Conservation (phyloP, 169 alveolate genomes). For the Plasmodium sp. region DNA sequence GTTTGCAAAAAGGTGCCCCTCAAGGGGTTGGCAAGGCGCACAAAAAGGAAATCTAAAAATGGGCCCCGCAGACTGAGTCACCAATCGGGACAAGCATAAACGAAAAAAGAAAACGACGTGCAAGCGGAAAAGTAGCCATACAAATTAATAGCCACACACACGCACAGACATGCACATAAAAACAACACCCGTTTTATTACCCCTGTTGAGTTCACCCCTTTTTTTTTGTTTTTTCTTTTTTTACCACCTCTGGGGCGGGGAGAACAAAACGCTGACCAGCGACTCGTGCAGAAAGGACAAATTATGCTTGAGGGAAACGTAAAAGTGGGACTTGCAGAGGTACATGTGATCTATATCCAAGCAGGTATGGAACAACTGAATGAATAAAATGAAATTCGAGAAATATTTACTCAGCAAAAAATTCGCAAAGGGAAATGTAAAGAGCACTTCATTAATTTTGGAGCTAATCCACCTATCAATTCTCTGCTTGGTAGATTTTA, state of each 20-base stretch:
- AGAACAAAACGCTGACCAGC: conserved; percentile 41
- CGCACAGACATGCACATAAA: neutral
- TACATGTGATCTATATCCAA: conserved; percentile 70
- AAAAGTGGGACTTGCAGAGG: conserved; percentile 60
- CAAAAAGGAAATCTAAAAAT: neutral
- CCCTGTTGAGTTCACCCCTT: neutral
- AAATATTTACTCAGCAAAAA: conserved; percentile 65
- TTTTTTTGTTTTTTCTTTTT: neutral
- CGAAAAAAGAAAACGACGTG: neutral
- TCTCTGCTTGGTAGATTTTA: conserved; percentile 29
- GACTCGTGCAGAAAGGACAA: conserved; percentile 59
- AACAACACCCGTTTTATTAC: neutral
- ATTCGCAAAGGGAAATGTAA: conserved; percentile 67
- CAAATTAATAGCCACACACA: neutral
- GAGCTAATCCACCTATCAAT: conserved; percentile 71
- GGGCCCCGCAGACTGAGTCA: neutral
- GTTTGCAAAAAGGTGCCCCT: neutral
- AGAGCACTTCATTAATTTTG: conserved; percentile 52
- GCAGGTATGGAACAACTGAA: conserved; percentile 44
- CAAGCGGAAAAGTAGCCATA: neutral
- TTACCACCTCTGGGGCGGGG: neutral
- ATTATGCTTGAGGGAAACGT: conserved; percentile 61
- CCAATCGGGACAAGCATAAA: neutral
- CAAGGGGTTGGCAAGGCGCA: neutral
- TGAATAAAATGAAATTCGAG: conserved; percentile 36